Evolutionary conservation across 805 yeast species (phyloP), one percentile per base, ranked within the genome.

Genomic region (Ogataea neopini): DNA sequence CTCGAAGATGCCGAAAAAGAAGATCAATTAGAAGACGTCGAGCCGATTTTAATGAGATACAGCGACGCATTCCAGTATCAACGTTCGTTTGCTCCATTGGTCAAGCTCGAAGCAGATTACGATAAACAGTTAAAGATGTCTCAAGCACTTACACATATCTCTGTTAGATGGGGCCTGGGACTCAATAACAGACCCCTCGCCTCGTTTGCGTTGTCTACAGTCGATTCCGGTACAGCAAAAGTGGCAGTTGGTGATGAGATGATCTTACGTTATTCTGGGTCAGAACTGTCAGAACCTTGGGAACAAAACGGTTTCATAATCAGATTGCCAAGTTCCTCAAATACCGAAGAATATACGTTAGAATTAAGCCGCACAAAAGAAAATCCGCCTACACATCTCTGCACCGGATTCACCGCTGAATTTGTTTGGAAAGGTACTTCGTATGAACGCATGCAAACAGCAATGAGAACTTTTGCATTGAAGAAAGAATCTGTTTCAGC

Each of bases 341-440:
- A 72, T 38, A 79, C 79, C 40, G 91, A 84, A 53, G 83, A 80
- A 44, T 84, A 84, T 58, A 84, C 91, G 1, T 67, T 89, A 40
- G 96, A 89, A 63, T 71, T 90, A 51, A 68, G 64, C 37, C 70
- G 79, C 2, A 60, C 65, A 11, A 72, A 68, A 18, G 61, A 50
- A 2, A 60, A 66, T 1, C 87, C 89, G 1, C 87, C 87, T 43
- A 77, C 83, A 2, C 74, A 83, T 50, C 61, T 77, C 32, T 75
- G 77, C 1, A 74, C 80, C 4, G 88, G 84, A 18, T 91, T 88
- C 63, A 80, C 91, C 1, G 90, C 91, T 0, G 92, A 88, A 57
- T 86, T 88, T 62, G 88, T 86, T 44, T 91, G 97, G 97, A 86
- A 86, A 56, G 94, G 92, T 13, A 81, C 84, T 2, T 73, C 96